A percentile compares a stretch with the other conserved stretches of the same genome.
These are phyloP conservation scores for Eimeria maxima DNA, from an alignment of 169 alveolate species.

Conservation along the genomic window DNA sequence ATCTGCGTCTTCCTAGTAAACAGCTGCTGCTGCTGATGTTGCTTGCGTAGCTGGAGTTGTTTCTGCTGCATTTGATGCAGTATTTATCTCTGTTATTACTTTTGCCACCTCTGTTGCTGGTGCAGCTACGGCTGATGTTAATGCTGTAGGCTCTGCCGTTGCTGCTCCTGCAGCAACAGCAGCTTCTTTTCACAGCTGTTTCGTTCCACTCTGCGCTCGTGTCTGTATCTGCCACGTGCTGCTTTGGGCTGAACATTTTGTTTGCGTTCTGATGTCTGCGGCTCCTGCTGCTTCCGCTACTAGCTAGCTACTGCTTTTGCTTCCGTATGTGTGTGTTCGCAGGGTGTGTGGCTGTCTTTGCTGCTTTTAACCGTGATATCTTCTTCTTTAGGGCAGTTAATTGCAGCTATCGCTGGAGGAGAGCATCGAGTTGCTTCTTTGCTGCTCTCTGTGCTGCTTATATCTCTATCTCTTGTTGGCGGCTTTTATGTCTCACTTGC, in stretches of 20 bases:
- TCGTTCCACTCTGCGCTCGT: background rate
- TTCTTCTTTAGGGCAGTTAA: constrained; percentile 42
- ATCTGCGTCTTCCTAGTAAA: background rate
- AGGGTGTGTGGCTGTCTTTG: constrained; percentile 59
- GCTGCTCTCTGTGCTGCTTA: constrained; percentile 50
- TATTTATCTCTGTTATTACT: background rate
- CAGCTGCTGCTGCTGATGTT: background rate
- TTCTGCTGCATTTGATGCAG: background rate
- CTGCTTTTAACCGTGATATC: constrained; percentile 23
- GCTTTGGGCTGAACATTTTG: background rate
- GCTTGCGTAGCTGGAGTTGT: background rate
- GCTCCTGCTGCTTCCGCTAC: background rate
- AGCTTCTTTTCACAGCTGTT: background rate
- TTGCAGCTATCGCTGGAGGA: constrained; percentile 40
- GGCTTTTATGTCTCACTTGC: constrained; percentile 33
- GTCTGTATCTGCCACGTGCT: background rate
- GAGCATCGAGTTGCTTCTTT: constrained; percentile 38
- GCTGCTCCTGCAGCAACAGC: background rate
- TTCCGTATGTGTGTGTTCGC: background rate
- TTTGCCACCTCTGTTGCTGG: background rate
- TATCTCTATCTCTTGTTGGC: background rate
- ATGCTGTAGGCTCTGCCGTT: too few species aligned
- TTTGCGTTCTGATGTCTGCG: background rate
- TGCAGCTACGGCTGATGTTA: too few species aligned
- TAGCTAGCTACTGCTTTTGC: background rate